These are phyloP conservation scores for Apodospora peruviana DNA, from an alignment of 495 filamentous ascomycete species.

Conservation along the genomic window DNA sequence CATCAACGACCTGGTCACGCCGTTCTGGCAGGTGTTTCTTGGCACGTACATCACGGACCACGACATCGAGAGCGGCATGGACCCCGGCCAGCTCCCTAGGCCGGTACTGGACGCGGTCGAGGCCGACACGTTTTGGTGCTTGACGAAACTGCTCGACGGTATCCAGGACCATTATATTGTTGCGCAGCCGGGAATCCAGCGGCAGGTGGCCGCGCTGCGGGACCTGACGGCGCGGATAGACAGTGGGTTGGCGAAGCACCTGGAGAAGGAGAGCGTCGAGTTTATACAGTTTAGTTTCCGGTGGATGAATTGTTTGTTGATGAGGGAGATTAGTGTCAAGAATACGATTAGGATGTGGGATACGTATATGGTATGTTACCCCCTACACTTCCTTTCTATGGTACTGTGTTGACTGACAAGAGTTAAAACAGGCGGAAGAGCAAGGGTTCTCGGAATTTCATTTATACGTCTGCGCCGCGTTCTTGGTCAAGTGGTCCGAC, in stretches of 20 bases:
- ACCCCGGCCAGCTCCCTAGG: conserved; percentile 86
- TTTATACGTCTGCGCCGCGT: conserved; percentile 95
- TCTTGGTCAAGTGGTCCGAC: conserved; percentile 97
- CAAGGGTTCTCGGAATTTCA: conserved; percentile 98
- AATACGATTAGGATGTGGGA: conserved; percentile 99
- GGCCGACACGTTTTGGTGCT: conserved; percentile 96
- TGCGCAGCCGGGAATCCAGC: conserved; percentile 91
- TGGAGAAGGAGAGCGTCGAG: conserved; percentile 85
- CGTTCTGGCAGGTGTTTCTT: conserved; percentile 96
- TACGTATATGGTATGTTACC: conserved; percentile 77
- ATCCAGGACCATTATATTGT: conserved; percentile 99
- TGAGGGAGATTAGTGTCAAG: conserved; percentile 92
- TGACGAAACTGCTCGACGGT: conserved; percentile 92
- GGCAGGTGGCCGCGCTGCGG: conserved; percentile 81
- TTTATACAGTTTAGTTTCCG: conserved; percentile 99
- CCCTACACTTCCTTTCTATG: neutral
- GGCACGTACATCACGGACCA: conserved; percentile 88
- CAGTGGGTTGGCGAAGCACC: conserved; percentile 72
- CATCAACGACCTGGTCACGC: conserved; percentile 96
- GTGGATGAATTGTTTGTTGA: conserved; percentile 99
- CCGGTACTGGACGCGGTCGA: conserved; percentile 94
- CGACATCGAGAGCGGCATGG: conserved; percentile 92
- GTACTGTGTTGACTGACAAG: no score
- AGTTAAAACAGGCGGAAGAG: conserved; percentile 82
- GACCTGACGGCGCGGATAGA: conserved; percentile 91